phyloP scores from a whole-genome alignment of 331 rosid genomes.

The Saraca asoca region DNA sequence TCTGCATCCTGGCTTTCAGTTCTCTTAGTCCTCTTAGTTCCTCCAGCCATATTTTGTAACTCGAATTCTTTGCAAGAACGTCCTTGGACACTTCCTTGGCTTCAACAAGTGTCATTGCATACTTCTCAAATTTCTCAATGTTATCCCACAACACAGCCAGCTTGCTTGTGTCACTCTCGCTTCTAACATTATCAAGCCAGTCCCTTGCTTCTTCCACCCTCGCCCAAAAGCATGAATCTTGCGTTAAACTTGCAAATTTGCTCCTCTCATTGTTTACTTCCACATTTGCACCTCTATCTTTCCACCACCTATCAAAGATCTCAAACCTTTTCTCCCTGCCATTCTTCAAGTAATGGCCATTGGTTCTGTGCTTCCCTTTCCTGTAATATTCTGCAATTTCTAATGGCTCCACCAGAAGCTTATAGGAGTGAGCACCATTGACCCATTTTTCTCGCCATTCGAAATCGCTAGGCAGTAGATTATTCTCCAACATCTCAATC shows the following conservation, averaged over 20 bases:
- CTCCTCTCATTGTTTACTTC: constrained; percentile 46
- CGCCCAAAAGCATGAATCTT: constrained; percentile 88
- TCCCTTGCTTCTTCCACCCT: constrained; percentile 85
- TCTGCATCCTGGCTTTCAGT: constrained; percentile 41
- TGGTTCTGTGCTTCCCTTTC: constrained; percentile 41
- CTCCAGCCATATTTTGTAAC: constrained; percentile 65
- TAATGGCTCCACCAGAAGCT: constrained; percentile 75
- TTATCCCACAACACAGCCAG: constrained; percentile 49
- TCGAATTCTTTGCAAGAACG: constrained; percentile 71
- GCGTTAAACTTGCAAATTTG: constrained; percentile 73
- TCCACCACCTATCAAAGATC: constrained; percentile 81
- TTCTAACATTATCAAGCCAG: constrained; percentile 53
- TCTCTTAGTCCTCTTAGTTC: constrained; percentile 51
- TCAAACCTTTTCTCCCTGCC: constrained; percentile 71
- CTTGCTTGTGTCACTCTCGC: constrained; percentile 46
- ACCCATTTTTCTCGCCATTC: constrained; percentile 56
- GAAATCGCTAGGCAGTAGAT: constrained; percentile 62
- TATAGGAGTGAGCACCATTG: constrained; percentile 59
- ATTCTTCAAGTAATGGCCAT: constrained; percentile 68
- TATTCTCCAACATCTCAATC: constrained; percentile 51
- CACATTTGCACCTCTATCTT: constrained; percentile 29
- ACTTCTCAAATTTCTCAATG: constrained; percentile 54
- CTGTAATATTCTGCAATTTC: constrained; percentile 84
- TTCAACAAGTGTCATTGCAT: constrained; percentile 58
- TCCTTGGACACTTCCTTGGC: constrained; percentile 67